Percentiles rank a stretch among this genome's conserved stretches.
These are phyloP conservation scores for Arachnopeziza araneosa DNA, from an alignment of 2,329 filamentous ascomycete genomes.

Conservation along the genomic window DNA sequence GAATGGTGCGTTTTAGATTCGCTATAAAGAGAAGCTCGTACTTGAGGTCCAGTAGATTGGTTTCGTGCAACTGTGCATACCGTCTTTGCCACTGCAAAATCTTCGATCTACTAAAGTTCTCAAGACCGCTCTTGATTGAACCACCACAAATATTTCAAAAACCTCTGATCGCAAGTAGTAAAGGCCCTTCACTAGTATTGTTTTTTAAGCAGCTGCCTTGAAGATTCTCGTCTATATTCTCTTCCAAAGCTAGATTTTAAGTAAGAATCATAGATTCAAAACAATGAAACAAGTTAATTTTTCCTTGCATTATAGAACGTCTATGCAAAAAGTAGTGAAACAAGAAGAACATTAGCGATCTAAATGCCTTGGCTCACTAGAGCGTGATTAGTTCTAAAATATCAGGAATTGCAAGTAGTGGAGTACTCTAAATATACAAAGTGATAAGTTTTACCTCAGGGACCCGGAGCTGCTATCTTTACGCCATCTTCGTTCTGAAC, in stretches of 20 bases:
- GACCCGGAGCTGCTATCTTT: conserved; percentile 16
- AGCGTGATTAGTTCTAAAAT: not conserved
- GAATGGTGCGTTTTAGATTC: not conserved
- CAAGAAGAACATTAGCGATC: not conserved
- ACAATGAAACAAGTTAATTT: not conserved
- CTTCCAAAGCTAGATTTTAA: not conserved
- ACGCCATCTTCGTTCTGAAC: conserved; percentile 26
- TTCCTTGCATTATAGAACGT: not conserved
- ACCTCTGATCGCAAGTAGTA: too few relatives aligned
- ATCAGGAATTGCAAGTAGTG: conserved; percentile 10
- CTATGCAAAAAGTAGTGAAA: not conserved
- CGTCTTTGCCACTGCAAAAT: too few relatives aligned
- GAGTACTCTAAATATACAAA: conserved; percentile 25
- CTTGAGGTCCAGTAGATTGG: not conserved
- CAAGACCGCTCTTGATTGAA: too few relatives aligned
- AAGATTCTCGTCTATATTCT: too few relatives aligned
- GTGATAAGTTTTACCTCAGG: conserved; percentile 7
- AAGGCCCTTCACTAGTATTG: too few relatives aligned
- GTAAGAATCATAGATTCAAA: not conserved
- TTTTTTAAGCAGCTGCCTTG: too few relatives aligned
- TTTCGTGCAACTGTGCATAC: not conserved
- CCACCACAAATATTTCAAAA: too few relatives aligned
- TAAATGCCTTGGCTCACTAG: conserved; percentile 5
- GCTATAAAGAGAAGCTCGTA: not conserved
- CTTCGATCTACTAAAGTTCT: too few relatives aligned